phyloP scores from a whole-genome alignment of 495 filamentous ascomycete genomes.

The Aspergillus saccharolyticus region DNA sequence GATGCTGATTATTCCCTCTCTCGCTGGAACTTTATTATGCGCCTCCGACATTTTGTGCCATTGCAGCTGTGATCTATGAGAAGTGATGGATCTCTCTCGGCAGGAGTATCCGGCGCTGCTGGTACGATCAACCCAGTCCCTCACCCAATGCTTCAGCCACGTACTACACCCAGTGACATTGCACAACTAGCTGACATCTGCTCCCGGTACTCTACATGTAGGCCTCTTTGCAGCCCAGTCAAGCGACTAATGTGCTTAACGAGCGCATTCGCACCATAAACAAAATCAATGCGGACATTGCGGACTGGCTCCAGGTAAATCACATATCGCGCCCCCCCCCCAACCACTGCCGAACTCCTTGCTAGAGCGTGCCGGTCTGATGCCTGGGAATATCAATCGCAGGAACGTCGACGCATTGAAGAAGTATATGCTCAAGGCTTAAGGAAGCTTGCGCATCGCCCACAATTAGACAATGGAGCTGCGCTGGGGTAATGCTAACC shows the following conservation, averaged over 20 bases:
- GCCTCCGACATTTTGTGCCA: slow-evolving; percentile 22
- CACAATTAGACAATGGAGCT: slow-evolving; percentile 64
- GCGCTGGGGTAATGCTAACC: slow-evolving; percentile 70
- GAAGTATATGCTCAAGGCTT: slow-evolving; percentile 83
- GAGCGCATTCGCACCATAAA: slow-evolving; percentile 86
- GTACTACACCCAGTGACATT: not conserved
- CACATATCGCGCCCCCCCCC: not conserved
- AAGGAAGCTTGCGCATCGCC: slow-evolving; percentile 67
- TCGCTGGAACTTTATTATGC: slow-evolving; percentile 33
- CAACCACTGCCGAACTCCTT: not conserved
- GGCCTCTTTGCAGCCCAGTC: slow-evolving; percentile 76
- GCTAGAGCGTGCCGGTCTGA: not conserved
- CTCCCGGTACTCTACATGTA: slow-evolving; percentile 30
- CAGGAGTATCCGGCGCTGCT: slow-evolving; percentile 94
- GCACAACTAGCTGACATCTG: not conserved
- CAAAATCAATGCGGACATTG: slow-evolving; percentile 84
- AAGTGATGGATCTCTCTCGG: slow-evolving; percentile 72
- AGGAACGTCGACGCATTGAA: slow-evolving; percentile 93
- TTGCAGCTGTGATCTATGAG: slow-evolving; percentile 26
- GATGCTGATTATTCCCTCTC: slow-evolving; percentile 1
- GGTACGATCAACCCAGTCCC: slow-evolving; percentile 53
- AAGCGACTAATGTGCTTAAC: slow-evolving; percentile 77
- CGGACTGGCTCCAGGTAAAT: slow-evolving; percentile 95
- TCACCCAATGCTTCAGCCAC: slow-evolving; percentile 2
- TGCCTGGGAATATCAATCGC: slow-evolving; percentile 1